Percentiles rank a stretch among this genome's conserved stretches.
Conservation (phyloP, 345 rosid species). For the Carallia brachiata region DNA sequence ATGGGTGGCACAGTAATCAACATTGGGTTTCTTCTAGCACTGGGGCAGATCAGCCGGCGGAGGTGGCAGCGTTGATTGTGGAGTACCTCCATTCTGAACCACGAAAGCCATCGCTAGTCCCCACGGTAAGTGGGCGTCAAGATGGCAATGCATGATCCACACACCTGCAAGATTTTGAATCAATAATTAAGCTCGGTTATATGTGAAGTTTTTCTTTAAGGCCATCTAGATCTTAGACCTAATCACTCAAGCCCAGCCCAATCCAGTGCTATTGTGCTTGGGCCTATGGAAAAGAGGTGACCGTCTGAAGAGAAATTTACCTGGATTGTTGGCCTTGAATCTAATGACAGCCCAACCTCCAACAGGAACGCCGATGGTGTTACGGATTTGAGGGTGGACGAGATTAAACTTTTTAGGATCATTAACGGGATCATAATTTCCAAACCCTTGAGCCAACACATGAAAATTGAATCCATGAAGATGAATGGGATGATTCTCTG, state of each 20-base stretch:
- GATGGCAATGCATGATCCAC: constrained; percentile 34
- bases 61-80: constrained; percentile 21
- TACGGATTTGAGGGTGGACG: constrained; percentile 58
- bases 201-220: no score
- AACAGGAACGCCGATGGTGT: constrained; percentile 70
- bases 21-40: constrained; percentile 11
- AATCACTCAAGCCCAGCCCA: no score
- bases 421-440: constrained; percentile 52
- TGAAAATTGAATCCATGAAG: constrained; percentile 80
- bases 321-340: constrained; percentile 84
- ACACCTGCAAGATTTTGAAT: constrained; percentile 11
- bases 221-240: no score
- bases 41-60: constrained; percentile 31
- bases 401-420: constrained; percentile 56
- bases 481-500: constrained; percentile 89
- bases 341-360: constrained; percentile 48
- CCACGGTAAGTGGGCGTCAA: constrained; percentile 23
- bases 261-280: no score
- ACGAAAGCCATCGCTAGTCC: constrained; percentile 26
- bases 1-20: not conserved
- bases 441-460: constrained; percentile 87
- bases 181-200: no score
- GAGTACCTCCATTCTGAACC: constrained; percentile 21
- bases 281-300: not conserved
- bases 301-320: constrained; percentile 28